Conservation (phyloP, 192 early-diverging fungal genomes). For the Helicostylum pulchrum region DNA sequence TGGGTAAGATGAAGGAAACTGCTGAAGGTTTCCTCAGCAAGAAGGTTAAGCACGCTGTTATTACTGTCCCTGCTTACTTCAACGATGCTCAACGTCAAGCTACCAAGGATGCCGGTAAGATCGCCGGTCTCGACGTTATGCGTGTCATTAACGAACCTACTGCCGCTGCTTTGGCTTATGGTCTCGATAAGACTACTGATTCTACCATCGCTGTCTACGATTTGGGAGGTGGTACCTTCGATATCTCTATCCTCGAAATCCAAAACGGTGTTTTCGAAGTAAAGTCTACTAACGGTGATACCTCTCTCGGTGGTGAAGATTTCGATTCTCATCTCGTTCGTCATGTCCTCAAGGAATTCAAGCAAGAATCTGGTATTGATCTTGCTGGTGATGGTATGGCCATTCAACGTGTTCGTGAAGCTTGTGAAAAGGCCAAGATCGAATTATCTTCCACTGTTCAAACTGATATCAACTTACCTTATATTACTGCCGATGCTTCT, state of each 20-base stretch:
- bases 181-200: slow-evolving; percentile 83
- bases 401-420: slow-evolving; percentile 96
- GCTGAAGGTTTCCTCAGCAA: slow-evolving; percentile 82
- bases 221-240: slow-evolving; percentile 98
- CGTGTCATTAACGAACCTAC: slow-evolving; percentile 97
- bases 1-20: slow-evolving; percentile 99
- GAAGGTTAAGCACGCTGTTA: slow-evolving; percentile 84
- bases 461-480: slow-evolving; percentile 97
- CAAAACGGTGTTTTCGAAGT: slow-evolving; percentile 98
- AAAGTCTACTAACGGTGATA: slow-evolving; percentile 98
- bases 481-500: slow-evolving; percentile 84
- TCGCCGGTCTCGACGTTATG: slow-evolving; percentile 85
- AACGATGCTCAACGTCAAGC: slow-evolving; percentile 96
- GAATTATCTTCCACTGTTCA: slow-evolving; percentile 92
- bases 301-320: slow-evolving; percentile 77
- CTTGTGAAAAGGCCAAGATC: slow-evolving; percentile 98
- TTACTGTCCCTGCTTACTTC: slow-evolving; percentile 99
- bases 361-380: slow-evolving; percentile 89
- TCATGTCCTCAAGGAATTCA: slow-evolving; percentile 83
- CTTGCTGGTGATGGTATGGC: slow-evolving; percentile 88
- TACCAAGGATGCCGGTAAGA: slow-evolving; percentile 92
- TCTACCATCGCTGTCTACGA: slow-evolving; percentile 94
- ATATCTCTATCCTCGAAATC: slow-evolving; percentile 98
- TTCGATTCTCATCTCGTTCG: slow-evolving; percentile 72
- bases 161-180: slow-evolving; percentile 91